Evolutionary conservation across 768 basidiomycete species (phyloP), one percentile per base, ranked within the genome.

Genomic region (Leccinum truebloodii): DNA sequence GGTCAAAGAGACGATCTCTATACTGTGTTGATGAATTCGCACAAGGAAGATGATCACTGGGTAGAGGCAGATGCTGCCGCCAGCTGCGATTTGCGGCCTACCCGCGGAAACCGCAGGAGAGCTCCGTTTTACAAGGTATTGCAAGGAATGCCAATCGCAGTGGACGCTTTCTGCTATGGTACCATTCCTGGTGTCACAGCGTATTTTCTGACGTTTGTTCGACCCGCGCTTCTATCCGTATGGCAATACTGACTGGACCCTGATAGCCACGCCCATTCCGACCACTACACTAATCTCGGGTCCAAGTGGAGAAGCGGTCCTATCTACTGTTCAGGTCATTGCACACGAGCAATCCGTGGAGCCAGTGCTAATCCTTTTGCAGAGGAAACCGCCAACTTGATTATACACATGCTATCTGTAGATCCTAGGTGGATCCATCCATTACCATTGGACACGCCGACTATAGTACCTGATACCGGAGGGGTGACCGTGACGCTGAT

Each of bases 51-150:
- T 52, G 86, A 87, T 61, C 84, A 85, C 3, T 98, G 95, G 95
- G 90, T 88, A 68, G 90, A 93, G 71, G 94, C 88, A 0, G 76
- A 84, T 18, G 71, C 75, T 16, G 77, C 74, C 1, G 86, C 87
- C 62, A 79, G 81, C 61, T 78, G 75, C 26, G 77, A 74, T 51
- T 80, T 79, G 61, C 79, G 78, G 16, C 72, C 79, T 2, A 78
- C 73, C 7, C 83, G 83, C 58, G 79, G 80, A 30, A 76, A 78
- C 32, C 81, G 91, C 30, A 78, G 91, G 60, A 87, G 84, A 59
- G 93, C 95, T 0, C 97, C 97, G 0, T 98, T 98, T 71, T 98
- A 96, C 77, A 99, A 98, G 77, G 84, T 94, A 24, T 72, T 98
- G 65, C 90, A 93, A 67, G 96, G 97, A 1, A 97, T 98, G 95